Evolutionary conservation across 176 grass and related monocot genomes (phyloP).

Genomic region (Miscanthus lutarioriparius): DNA sequence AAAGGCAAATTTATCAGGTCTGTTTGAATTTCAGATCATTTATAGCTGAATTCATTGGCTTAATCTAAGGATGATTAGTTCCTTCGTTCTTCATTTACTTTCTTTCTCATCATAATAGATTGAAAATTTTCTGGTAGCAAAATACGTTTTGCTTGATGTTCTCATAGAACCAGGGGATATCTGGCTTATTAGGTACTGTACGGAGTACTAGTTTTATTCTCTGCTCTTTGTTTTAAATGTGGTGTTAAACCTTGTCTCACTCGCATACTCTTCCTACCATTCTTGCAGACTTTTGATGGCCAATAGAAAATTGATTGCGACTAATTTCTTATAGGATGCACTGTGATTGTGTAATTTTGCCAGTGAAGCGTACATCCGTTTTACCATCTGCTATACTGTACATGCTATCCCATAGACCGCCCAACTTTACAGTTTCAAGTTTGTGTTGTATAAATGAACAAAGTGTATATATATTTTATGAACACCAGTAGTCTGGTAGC

Average conservation of each 20-base stretch:
- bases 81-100: neutral
- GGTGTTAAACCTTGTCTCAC: slow-evolving; percentile 17
- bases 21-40: neutral
- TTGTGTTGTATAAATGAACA: slow-evolving; percentile 2
- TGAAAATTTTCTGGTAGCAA: too few relatives aligned
- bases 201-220: neutral
- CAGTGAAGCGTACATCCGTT: slow-evolving; percentile 29
- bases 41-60: neutral
- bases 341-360: neutral
- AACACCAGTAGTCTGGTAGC: neutral
- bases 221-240: neutral
- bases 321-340: neutral
- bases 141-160: neutral
- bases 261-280: neutral
- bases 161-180: neutral
- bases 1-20: neutral
- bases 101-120: neutral
- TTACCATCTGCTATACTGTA: slow-evolving; percentile 13
- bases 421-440: neutral
- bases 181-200: neutral
- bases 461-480: slow-evolving; percentile 18
- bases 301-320: neutral
- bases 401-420: neutral
- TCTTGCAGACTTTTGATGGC: slow-evolving; percentile 27
- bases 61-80: neutral